These are phyloP conservation scores for Bretschneidera sinensis DNA, from an alignment of 345 rosid genomes.

Conservation along the genomic window DNA sequence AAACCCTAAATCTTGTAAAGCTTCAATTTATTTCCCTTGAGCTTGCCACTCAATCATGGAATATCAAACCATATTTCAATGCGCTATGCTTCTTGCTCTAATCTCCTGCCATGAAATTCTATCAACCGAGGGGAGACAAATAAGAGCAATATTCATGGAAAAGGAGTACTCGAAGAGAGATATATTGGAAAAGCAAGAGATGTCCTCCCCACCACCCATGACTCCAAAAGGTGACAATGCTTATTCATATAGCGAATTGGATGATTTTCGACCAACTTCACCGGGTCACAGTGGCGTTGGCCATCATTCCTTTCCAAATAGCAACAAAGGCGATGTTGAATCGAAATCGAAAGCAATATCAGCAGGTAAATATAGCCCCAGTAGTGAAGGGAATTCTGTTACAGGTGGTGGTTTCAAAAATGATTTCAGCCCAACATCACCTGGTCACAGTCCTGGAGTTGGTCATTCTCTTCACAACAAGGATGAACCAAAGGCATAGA, in stretches of 20 bases:
- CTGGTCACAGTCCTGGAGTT: conserved; percentile 41
- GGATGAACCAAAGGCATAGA: conserved; percentile 29
- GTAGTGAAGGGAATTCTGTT: not conserved
- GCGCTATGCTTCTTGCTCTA: conserved; percentile 22
- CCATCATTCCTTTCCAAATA: not conserved
- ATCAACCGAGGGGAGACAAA: conserved; percentile 26
- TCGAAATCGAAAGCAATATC: not conserved
- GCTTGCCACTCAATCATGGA: conserved; percentile 5
- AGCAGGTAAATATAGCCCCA: not conserved
- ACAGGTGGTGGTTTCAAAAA: conserved; percentile 15
- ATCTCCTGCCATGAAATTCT: conserved; percentile 21
- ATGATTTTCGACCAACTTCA: not conserved
- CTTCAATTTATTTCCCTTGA: not conserved
- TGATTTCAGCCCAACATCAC: conserved; percentile 33
- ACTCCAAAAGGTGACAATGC: not conserved
- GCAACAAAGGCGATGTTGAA: not conserved
- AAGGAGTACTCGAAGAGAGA: no score
- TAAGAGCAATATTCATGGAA: conserved; percentile 20
- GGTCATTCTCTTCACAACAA: conserved; percentile 34
- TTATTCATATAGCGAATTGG: no score
- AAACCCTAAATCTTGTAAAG: no score
- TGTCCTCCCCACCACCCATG: not conserved
- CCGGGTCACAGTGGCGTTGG: not conserved
- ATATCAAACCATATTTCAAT: conserved; percentile 4
- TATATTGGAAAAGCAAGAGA: conserved; percentile 1